These are phyloP conservation scores for Lumnitzera littorea DNA, from an alignment of 345 rosid genomes.

Conservation along the genomic window DNA sequence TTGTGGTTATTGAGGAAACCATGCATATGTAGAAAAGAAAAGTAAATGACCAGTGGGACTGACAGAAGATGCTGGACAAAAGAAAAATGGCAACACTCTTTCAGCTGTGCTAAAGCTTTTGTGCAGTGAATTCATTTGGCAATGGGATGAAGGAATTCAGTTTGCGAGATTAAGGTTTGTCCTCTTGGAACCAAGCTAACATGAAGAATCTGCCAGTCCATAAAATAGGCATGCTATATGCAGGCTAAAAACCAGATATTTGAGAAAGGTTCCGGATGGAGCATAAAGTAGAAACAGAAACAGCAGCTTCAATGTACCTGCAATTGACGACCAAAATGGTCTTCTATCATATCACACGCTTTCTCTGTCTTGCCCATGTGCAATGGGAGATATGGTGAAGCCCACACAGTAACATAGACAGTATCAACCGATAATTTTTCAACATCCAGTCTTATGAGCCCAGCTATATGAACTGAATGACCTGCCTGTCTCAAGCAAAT, in stretches of 20 bases:
- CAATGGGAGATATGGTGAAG: constrained; percentile 77
- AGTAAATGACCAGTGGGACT: too few relatives aligned
- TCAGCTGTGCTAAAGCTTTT: too few relatives aligned
- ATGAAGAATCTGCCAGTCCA: too few relatives aligned
- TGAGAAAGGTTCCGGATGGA: neutral
- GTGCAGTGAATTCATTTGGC: too few relatives aligned
- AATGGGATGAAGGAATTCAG: too few relatives aligned
- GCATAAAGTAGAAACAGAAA: constrained; percentile 3
- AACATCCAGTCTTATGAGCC: constrained; percentile 79
- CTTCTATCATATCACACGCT: constrained; percentile 42
- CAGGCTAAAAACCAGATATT: neutral
- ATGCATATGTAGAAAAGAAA: too few relatives aligned
- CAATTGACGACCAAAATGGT: constrained; percentile 74
- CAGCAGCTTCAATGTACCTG: constrained; percentile 41
- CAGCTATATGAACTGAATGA: constrained; percentile 74
- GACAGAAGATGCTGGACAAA: too few relatives aligned
- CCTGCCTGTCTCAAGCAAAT: constrained; percentile 51
- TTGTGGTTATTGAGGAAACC: too few relatives aligned
- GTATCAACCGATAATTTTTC: constrained; percentile 70
- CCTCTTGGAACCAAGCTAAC: too few relatives aligned
- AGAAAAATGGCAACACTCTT: too few relatives aligned
- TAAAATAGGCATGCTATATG: too few relatives aligned
- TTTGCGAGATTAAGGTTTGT: too few relatives aligned
- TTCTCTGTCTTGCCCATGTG: constrained; percentile 96
- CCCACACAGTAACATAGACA: constrained; percentile 84